Base-by-base conservation (phyloP, 2,329 filamentous ascomycete species). In the Colletotrichum caudatum region DNA sequence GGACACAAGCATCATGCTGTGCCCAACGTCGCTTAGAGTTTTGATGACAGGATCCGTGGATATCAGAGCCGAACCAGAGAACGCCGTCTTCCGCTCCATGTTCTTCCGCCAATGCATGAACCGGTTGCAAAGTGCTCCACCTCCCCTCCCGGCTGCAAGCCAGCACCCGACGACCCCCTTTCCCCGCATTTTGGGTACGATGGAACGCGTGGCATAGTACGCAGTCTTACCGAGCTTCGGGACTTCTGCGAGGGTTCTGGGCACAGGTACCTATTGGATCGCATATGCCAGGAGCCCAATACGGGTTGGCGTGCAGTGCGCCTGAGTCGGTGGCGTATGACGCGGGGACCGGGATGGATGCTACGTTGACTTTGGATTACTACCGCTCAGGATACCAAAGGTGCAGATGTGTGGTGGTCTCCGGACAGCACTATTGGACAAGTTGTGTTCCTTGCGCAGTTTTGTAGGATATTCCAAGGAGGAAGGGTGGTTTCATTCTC, bases 101-200 rank as follows among this genome's bases (percentile, higher is more conserved):
- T 61, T 69, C 62, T 69, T 70, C 67, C 67, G 62, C 63, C 63
- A 70, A 70, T 66, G 67, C 61, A 65, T 33, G 51, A 16, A 37
- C 48, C 12, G n/a, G 57, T 23, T 26, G 18, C 63, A 56, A 33
- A n/a, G 48, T 66, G 56, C 63, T 29, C 50, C 33, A 37, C 33
- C 23, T 23, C n/a, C n/a, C 20, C 39, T 56, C 41, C 44, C 23
- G 33, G 16, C 41, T 66, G 56, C 63, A 61, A 61, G 33, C 23
- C 39, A 61, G 23, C 50, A 62, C 44, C 35, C 14, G 57, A 57
- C 37, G 29, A 20, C 18, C 64, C 16, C n/a, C 23, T 56, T 67
- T 29, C 68, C 64, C 68, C 68, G 65, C 64, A 57, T 44, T 51
- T 46, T 46, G 35, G 12, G n/a, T 9, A 35, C 35, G 35, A 23